Evolutionary conservation across 768 basidiomycete genomes (phyloP).

Genomic region (Lactarius psammicola): DNA sequence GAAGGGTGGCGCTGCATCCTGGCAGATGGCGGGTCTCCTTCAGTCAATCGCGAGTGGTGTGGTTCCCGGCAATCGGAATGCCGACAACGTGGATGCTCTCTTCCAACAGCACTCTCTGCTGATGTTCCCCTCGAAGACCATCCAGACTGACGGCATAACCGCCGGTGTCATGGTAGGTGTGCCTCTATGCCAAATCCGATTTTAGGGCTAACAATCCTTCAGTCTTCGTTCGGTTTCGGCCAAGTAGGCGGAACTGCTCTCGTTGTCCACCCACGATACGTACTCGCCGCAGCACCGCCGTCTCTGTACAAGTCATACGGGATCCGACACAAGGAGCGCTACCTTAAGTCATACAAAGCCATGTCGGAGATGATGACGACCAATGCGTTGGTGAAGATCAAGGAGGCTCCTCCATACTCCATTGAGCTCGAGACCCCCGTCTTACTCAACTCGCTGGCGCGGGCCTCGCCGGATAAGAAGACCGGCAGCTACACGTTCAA

Average conservation of each 20-base stretch:
- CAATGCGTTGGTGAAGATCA: constrained; percentile 91
- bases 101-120: constrained; percentile 88
- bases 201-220: constrained; percentile 23
- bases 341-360: constrained; percentile 74
- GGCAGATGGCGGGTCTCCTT: constrained; percentile 91
- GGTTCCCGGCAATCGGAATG: constrained; percentile 93
- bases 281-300: constrained; percentile 81
- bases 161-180: constrained; percentile 77
- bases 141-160: constrained; percentile 89
- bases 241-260: constrained; percentile 95
- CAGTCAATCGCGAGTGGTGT: constrained; percentile 84
- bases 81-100: constrained; percentile 92
- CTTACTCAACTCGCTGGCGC: constrained; percentile 88
- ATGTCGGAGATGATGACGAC: constrained; percentile 97
- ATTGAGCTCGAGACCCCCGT: constrained; percentile 84
- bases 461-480: constrained; percentile 79
- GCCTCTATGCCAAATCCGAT: neutral
- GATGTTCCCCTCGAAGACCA: constrained; percentile 96
- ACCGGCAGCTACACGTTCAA: constrained; percentile 83
- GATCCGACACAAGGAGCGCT: constrained; percentile 61
- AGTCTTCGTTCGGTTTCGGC: constrained; percentile 97
- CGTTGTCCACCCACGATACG: constrained; percentile 86
- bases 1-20: constrained; percentile 98
- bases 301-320: constrained; percentile 77
- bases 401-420: constrained; percentile 87